These are phyloP conservation scores for Yamadazyma conglobata DNA, from an alignment of 1,139 yeast genomes.

Conservation along the genomic window DNA sequence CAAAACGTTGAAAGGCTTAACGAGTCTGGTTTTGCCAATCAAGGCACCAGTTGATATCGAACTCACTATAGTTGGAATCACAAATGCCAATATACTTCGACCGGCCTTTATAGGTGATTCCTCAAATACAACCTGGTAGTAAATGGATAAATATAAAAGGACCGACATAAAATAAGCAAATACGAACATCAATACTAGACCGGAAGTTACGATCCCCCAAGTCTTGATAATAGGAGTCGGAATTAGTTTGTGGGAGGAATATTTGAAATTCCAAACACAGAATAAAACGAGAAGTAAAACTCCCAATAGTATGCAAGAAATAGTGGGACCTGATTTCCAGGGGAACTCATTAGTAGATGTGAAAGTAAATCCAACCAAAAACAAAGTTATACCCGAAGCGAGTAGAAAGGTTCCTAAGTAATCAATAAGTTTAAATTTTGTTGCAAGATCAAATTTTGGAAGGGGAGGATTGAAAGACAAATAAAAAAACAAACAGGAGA, in stretches of 20 bases:
- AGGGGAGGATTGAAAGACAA: conserved; percentile 34
- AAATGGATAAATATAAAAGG: conserved; percentile 28
- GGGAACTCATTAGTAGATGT: conserved; percentile 44
- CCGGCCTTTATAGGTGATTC: conserved; percentile 38
- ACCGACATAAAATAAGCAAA: conserved; percentile 25
- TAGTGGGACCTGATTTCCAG: conserved; percentile 51
- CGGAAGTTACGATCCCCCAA: conserved; percentile 23
- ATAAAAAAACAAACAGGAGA: conserved; percentile 25
- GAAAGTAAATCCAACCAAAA: conserved; percentile 36
- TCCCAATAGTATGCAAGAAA: conserved; percentile 45
- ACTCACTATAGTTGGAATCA: conserved; percentile 31
- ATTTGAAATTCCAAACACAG: conserved; percentile 25
- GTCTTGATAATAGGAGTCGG: conserved; percentile 25
- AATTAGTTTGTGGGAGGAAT: conserved; percentile 26
- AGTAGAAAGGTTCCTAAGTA: conserved; percentile 46
- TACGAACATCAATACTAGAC: conserved; percentile 19
- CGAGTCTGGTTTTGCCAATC: conserved; percentile 26
- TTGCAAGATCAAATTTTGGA: conserved; percentile 20
- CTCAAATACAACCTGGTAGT: conserved; percentile 36
- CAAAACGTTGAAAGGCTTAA: conserved; percentile 29
- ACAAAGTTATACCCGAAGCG: conserved; percentile 40
- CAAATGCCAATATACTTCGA: conserved; percentile 32
- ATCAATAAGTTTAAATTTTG: conserved; percentile 43
- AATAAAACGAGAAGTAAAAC: conserved; percentile 22
- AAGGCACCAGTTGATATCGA: conserved; percentile 29